Evolutionary conservation across 164 flowering plant genomes (phyloP), one percentile per base, ranked within the genome.

Genomic region (Aristolochia californica): DNA sequence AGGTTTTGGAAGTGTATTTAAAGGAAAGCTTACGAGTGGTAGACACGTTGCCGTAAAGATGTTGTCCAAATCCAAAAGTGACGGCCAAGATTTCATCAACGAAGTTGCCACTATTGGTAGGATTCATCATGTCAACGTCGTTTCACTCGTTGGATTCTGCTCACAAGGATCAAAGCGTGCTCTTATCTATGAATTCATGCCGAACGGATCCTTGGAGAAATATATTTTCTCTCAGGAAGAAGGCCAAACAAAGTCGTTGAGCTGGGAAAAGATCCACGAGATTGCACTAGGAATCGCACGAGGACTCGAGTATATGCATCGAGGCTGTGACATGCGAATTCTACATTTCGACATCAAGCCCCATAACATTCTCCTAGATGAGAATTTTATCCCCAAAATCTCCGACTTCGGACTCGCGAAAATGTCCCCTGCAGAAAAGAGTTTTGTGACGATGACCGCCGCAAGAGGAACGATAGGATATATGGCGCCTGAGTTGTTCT

Each of bases 1-100:
- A 53, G 82, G 76, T 4, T 80, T 57, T 65, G 85, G 77, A 5
- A 8, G 55, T 17, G 85, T 80, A 0, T 80, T 50, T 54, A 74
- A 72, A 63, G 85, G 85, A 30, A 64, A 69, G 56, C 65, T 76
- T 22, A 43, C 2, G 7, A 65, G 69, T 55, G 77, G 80, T 0
- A 49, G 59, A 18, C 55, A 53, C 8, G 77, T 78, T 0, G 80
- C 80, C n/a, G 70, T 78, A 17, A 80, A 80, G 61, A 53, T 74
- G 1, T 53, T 80, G 51, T 61, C 45, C 4, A 55, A 70, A 18
- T 70, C 55, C 15, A 55, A 56, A 13, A 51, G 47, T 8, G 38
- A 48, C 21, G 64, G 58, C 7, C 57, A 61, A 40, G 57, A 43
- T 1, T 61, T 61, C 57, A 61, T 61, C 24, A 61, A 61, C 45